A percentile compares a stretch with the other conserved stretches of the same genome.
phyloP scores from a whole-genome alignment of 2,329 filamentous ascomycete genomes.

The Cladosporium sp. region DNA sequence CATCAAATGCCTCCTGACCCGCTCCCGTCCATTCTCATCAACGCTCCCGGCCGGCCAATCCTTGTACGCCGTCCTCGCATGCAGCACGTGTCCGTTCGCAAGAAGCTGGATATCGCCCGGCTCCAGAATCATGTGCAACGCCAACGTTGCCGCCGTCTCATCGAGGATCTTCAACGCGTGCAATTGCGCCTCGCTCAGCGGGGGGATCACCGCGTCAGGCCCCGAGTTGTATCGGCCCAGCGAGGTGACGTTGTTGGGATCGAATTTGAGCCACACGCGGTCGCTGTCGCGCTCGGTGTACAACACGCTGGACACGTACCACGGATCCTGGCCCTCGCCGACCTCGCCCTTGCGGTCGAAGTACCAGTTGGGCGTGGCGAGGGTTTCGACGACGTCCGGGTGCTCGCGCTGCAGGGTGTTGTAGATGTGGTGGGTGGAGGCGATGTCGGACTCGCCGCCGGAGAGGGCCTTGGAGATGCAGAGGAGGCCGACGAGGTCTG shows the following conservation, averaged over 20 bases:
- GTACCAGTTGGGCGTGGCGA: slow-evolving; percentile 80
- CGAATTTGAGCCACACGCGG: slow-evolving; percentile 78
- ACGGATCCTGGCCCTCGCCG: slow-evolving; percentile 70
- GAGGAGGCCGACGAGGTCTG: slow-evolving; percentile 78
- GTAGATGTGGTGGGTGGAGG: slow-evolving; percentile 75
- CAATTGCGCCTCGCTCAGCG: slow-evolving; percentile 65
- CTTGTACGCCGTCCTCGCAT: slow-evolving; percentile 76
- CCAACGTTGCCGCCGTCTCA: slow-evolving; percentile 67
- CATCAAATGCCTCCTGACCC: slow-evolving; percentile 73
- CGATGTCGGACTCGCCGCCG: slow-evolving; percentile 79
- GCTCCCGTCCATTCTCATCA: slow-evolving; percentile 41
- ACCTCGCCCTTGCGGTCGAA: slow-evolving; percentile 85
- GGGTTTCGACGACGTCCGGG: slow-evolving; percentile 71
- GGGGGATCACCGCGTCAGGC: slow-evolving; percentile 67
- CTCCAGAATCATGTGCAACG: slow-evolving; percentile 79
- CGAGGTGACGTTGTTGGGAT: slow-evolving; percentile 80
- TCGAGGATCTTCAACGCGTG: slow-evolving; percentile 69
- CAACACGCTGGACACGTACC: slow-evolving; percentile 69
- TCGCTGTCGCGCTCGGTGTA: slow-evolving; percentile 70
- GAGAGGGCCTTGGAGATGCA: slow-evolving; percentile 74
- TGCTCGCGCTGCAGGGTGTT: slow-evolving; percentile 71
- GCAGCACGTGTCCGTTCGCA: slow-evolving; percentile 73
- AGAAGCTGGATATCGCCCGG: slow-evolving; percentile 87
- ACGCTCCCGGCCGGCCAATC: slow-evolving; percentile 56
- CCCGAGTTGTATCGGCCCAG: slow-evolving; percentile 69